These are phyloP conservation scores for Basidiobolus meristosporus DNA, from an alignment of 371 early-diverging fungal genomes.

Conservation along the genomic window DNA sequence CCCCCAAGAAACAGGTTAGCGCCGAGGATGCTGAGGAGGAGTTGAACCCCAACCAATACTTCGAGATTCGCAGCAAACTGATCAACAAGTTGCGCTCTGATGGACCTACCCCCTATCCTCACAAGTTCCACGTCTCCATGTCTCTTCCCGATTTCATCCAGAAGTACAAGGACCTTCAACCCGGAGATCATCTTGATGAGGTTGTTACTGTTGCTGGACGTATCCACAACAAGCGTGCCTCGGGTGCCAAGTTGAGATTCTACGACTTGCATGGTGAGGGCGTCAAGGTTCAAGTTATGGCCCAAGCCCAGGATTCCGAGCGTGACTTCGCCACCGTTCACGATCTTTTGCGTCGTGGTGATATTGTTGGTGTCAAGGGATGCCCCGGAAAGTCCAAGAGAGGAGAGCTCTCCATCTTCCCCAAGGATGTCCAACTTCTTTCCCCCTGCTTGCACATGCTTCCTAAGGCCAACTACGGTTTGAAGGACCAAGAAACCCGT, in stretches of 20 bases:
- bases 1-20: slow-evolving; percentile 35
- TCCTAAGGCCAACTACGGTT: slow-evolving; percentile 39
- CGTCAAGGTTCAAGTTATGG: slow-evolving; percentile 89
- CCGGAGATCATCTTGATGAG: slow-evolving; percentile 49
- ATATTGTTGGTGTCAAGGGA: slow-evolving; percentile 84
- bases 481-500: slow-evolving; percentile 23
- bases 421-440: slow-evolving; percentile 57
- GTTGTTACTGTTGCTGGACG: slow-evolving; percentile 67
- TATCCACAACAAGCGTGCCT: slow-evolving; percentile 73
- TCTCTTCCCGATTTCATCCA: slow-evolving; percentile 70
- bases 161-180: slow-evolving; percentile 51
- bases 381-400: slow-evolving; percentile 15
- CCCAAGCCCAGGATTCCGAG: slow-evolving; percentile 58
- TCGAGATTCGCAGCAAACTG: slow-evolving; percentile 81
- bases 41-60: slow-evolving; percentile 89
- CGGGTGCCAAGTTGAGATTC: slow-evolving; percentile 81
- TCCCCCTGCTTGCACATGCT: slow-evolving; percentile 77
- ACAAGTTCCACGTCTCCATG: slow-evolving; percentile 89
- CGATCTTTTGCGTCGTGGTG: slow-evolving; percentile 85
- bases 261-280: slow-evolving; percentile 92
- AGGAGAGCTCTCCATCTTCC: slow-evolving; percentile 95
- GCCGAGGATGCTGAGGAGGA: slow-evolving; percentile 61
- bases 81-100: slow-evolving; percentile 61
- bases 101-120: slow-evolving; percentile 83
- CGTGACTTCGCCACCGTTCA: slow-evolving; percentile 66